Conservation (phyloP, 176 grass and related monocot species). For the Puccinellia tenuiflora region DNA sequence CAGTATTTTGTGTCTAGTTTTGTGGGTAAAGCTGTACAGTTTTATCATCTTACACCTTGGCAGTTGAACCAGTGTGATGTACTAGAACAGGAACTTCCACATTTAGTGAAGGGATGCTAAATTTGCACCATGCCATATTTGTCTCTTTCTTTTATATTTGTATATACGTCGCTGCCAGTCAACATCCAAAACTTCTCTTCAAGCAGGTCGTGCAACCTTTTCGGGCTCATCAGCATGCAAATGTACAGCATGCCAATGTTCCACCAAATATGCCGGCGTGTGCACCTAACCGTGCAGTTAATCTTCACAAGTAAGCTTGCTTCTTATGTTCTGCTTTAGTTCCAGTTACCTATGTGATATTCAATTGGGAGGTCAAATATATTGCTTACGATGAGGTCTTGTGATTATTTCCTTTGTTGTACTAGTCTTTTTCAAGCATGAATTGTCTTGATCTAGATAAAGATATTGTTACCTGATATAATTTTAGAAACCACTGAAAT, state of each 20-base stretch:
- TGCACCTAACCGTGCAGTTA: conserved; percentile 8
- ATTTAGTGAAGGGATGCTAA: not conserved
- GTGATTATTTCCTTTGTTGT: not conserved
- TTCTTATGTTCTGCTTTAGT: not conserved
- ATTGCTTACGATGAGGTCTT: not conserved
- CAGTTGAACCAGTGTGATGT: not conserved
- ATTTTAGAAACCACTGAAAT: not conserved
- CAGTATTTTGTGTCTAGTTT: not conserved
- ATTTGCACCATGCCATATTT: not conserved
- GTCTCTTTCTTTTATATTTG: not conserved
- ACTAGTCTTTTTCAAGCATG: conserved; percentile 9
- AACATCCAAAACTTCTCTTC: conserved; percentile 7
- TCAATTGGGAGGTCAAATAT: not conserved
- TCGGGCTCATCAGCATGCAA: conserved; percentile 17
- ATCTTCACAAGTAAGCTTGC: conserved; percentile 31
- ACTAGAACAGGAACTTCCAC: not conserved
- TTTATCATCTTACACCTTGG: not conserved
- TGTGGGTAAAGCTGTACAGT: conserved; percentile 2
- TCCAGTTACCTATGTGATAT: not conserved
- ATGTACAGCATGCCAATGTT: conserved; percentile 6
- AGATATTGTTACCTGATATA: not conserved
- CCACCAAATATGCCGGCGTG: conserved; percentile 15
- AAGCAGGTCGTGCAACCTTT: conserved; percentile 31
- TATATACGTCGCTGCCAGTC: not conserved
- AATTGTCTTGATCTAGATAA: not conserved